Evolutionary conservation across 139 green algal genomes (phyloP).

Genomic region (Auxenochlorella pyrenoidosa): DNA sequence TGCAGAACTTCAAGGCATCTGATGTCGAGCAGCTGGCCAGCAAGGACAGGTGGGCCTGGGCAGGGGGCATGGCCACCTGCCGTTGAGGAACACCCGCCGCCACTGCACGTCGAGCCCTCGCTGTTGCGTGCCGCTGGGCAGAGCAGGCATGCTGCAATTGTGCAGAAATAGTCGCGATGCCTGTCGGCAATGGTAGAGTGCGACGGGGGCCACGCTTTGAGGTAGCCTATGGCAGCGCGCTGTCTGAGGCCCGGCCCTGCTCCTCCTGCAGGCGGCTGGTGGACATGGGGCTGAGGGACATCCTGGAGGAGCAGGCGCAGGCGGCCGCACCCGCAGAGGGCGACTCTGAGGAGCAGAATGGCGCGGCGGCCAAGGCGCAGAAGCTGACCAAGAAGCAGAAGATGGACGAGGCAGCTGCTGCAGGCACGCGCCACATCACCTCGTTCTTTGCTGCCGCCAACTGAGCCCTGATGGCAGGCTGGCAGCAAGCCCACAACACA

Average conservation of each 20-base stretch:
- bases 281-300: constrained; percentile 19
- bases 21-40: constrained; percentile 8
- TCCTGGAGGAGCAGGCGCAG: background rate
- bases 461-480: background rate
- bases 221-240: no score
- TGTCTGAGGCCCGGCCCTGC: no score
- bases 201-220: no score
- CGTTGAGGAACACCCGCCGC: background rate
- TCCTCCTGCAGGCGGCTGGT: background rate
- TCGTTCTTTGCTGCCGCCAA: constrained; percentile 10
- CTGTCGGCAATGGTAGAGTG: no score
- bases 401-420: constrained; percentile 15
- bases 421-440: constrained; percentile 9
- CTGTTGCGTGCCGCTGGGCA: no score
- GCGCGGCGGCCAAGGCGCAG: background rate
- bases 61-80: no score
- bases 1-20: constrained; percentile 21
- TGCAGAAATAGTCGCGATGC: no score
- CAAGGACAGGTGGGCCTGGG: constrained; percentile 5
- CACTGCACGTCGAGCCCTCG: no score
- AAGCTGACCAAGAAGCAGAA: constrained; percentile 6
- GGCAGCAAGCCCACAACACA: background rate
- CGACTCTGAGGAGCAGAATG: background rate
- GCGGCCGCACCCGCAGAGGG: background rate
- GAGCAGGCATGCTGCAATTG: no score